Base-by-base conservation (phyloP, 2,329 filamentous ascomycete genomes). In the Lecanicillium sp. region DNA sequence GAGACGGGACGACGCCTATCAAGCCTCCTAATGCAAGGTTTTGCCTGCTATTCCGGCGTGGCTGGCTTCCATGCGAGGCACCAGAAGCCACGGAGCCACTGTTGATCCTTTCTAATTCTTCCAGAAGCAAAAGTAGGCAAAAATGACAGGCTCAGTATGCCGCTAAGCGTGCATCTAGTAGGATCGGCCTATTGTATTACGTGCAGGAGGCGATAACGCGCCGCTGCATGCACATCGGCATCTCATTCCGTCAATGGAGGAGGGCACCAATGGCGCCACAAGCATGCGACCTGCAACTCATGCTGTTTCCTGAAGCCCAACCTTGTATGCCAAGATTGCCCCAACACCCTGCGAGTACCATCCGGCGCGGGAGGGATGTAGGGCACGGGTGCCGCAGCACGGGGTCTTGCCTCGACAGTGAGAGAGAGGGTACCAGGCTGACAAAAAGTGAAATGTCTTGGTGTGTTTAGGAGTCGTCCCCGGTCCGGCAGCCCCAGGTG, bases 1-100 rank as follows among this genome's bases (percentile, higher is more conserved):
- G 14, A 33, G 11, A 35, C 32, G 26, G 43, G n/a, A 30, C 32
- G 44, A n/a, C n/a, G 15, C 5, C 5, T 38, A 35, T 30, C 43
- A 32, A 45, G 43, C 14, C 33, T 26, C 3, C 33, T 4, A 17
- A 20, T 10, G 5, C 20, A 37, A 37, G 29, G 30, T 30, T 27
- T 14, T 10, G 21, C 8, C 35, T 35, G 14, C 17, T 26, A 30
- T 36, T 9, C n/a, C 20, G 19, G 9, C 4, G 21, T 35, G 30
- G 44, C 44, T 47, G n/a, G n/a, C n/a, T 40, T 29, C 20, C 21
- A n/a, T 35, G 35, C 36, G 33, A 26, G 27, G 27, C 27, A 26
- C 20, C 29, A 15, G 10, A 40, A 40, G 44, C 44, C 44, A 47
- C 36, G 10, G 33, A 40, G 44, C 44, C 44, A 47, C 36, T 21